Percentiles rank a stretch among this genome's conserved stretches.
Evolutionary conservation across 305 asterid genomes (phyloP).

Genomic region (Petunia hybrid): DNA sequence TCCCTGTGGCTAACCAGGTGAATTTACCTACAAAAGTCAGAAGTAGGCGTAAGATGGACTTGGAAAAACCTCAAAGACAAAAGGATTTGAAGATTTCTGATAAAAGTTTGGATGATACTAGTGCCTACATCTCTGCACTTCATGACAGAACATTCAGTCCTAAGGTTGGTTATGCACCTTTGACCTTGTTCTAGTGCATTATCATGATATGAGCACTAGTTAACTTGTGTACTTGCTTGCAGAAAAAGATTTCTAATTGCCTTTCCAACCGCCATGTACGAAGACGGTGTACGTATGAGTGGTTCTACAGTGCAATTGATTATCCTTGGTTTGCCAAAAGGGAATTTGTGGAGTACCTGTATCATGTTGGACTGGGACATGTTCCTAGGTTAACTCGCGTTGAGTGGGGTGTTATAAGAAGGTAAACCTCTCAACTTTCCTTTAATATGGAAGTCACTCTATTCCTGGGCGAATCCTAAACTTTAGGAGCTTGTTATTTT

Average conservation of each 20-base stretch:
- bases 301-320: constrained; percentile 97
- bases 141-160: constrained; percentile 50
- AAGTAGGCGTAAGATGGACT: constrained; percentile 78
- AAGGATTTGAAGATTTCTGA: constrained; percentile 62
- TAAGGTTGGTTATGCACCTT: constrained; percentile 53
- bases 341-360: constrained; percentile 90
- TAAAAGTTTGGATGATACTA: constrained; percentile 57
- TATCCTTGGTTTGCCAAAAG: constrained; percentile 95
- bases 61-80: constrained; percentile 55
- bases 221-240: constrained; percentile 36
- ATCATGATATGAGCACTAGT: constrained; percentile 28
- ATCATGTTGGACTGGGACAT: constrained; percentile 94
- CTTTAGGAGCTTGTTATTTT: constrained; percentile 27
- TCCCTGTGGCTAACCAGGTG: constrained; percentile 55
- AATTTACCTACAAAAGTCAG: constrained; percentile 68
- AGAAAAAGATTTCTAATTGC: constrained; percentile 73
- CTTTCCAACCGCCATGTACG: constrained; percentile 64
- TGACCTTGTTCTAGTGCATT: constrained; percentile 29
- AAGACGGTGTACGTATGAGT: constrained; percentile 93
- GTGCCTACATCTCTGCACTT: constrained; percentile 47
- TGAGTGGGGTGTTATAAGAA: constrained; percentile 98
- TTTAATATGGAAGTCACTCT: constrained; percentile 28
- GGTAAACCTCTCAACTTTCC: constrained; percentile 53
- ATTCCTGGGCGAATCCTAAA: constrained; percentile 24
- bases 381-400: constrained; percentile 93